A percentile compares a stretch with the other conserved stretches of the same genome.
phyloP scores from a whole-genome alignment of 23 red algal genomes.

The Gracilaria domingensis region DNA sequence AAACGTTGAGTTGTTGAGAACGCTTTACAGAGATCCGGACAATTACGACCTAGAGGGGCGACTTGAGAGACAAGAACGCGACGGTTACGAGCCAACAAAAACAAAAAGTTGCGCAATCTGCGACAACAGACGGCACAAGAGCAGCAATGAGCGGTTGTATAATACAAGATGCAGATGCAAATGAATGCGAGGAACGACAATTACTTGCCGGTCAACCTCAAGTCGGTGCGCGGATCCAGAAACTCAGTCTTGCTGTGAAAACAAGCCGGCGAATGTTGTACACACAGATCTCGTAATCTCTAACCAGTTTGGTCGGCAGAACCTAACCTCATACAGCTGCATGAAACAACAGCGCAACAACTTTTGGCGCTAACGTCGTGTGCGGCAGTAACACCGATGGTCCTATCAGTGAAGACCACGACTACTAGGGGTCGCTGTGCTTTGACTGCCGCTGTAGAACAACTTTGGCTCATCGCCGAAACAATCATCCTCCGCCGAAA shows the following conservation, averaged over 20 bases:
- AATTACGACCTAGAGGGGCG: conserved; percentile 49
- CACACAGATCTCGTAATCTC: conserved; percentile 85
- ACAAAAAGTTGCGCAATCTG: conserved; percentile 39
- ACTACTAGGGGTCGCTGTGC: conserved; percentile 80
- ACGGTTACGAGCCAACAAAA: conserved; percentile 11
- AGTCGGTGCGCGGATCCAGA: conserved; percentile 62
- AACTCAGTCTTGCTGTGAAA: conserved; percentile 81
- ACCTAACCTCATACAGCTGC: conserved; percentile 87
- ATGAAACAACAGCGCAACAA: conserved; percentile 83
- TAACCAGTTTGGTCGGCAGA: conserved; percentile 83
- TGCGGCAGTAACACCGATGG: conserved; percentile 78
- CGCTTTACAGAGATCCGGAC: conserved; percentile 62
- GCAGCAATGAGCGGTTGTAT: not conserved
- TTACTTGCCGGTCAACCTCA: conserved; percentile 56
- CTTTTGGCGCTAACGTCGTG: conserved; percentile 87
- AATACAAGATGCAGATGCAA: not conserved
- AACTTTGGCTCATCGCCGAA: conserved; percentile 64
- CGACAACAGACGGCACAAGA: conserved; percentile 6
- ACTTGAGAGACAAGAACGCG: conserved; percentile 5
- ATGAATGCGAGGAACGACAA: not conserved
- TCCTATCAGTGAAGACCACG: conserved; percentile 88
- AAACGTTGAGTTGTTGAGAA: conserved; percentile 60
- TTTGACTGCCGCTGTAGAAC: conserved; percentile 73
- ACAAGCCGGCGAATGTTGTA: conserved; percentile 88
- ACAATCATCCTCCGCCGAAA: too few relatives aligned